Percentiles rank a stretch among this genome's conserved stretches.
Evolutionary conservation across 2,329 filamentous ascomycete genomes (phyloP).

Genomic region (Phaeophleospora eucalypticola): DNA sequence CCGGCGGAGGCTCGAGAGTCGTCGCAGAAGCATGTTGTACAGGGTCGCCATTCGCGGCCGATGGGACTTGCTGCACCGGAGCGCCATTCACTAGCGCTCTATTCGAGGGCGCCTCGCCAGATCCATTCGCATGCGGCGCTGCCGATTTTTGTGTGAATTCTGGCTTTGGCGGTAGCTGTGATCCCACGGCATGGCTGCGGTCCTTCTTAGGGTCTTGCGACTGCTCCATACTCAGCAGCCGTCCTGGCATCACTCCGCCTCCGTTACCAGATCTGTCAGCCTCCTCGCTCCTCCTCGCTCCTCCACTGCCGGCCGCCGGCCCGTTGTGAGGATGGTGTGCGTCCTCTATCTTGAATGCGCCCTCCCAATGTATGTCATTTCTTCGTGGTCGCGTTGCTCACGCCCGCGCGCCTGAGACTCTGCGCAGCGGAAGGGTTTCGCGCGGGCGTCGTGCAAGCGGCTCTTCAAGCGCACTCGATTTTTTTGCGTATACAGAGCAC

Average conservation of each 20-base stretch:
- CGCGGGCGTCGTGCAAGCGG: too few species aligned
- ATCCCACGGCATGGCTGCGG: slow-evolving; percentile 25
- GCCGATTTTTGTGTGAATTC: slow-evolving; percentile 15
- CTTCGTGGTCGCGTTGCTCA: slow-evolving; percentile 3
- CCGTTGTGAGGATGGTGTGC: slow-evolving; percentile 13
- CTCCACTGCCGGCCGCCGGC: slow-evolving; percentile 17
- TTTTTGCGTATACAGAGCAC: not conserved
- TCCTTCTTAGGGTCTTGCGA: slow-evolving; percentile 33
- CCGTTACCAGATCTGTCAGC: slow-evolving; percentile 11
- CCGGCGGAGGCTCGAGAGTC: slow-evolving; percentile 46
- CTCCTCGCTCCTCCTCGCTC: slow-evolving; percentile 15
- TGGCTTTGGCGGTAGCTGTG: slow-evolving; percentile 14
- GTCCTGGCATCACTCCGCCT: slow-evolving; percentile 42
- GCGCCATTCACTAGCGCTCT: slow-evolving; percentile 15
- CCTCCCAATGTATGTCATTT: slow-evolving; percentile 20
- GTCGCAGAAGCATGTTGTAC: slow-evolving; percentile 1
- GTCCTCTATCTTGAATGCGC: slow-evolving; percentile 27
- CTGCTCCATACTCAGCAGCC: slow-evolving; percentile 46
- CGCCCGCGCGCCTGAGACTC: not conserved
- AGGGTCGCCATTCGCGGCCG: slow-evolving; percentile 18
- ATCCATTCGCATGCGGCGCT: slow-evolving; percentile 9
- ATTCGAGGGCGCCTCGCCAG: slow-evolving; percentile 7
- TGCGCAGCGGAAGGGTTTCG: slow-evolving; percentile 1
- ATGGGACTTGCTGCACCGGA: slow-evolving; percentile 5
- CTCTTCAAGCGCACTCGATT: too few species aligned